These are phyloP conservation scores for Populus trichocarpa DNA, from an alignment of 441 rosid genomes.

Conservation along the genomic window DNA sequence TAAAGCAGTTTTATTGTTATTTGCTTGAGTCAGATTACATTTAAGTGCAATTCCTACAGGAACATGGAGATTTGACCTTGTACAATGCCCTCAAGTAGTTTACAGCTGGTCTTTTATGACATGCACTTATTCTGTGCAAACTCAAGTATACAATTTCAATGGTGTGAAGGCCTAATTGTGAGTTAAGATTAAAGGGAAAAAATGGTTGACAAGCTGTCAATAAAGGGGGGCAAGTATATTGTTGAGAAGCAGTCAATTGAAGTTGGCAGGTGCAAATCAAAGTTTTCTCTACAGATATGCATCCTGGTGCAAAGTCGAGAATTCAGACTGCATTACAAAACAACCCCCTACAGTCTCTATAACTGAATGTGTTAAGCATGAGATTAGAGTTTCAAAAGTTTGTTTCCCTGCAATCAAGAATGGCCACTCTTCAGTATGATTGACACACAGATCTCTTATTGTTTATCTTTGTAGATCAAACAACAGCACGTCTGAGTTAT, in stretches of 20 bases:
- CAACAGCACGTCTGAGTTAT: slow-evolving; percentile 7
- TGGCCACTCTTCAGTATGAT: slow-evolving; percentile 3
- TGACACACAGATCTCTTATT: slow-evolving; percentile 11
- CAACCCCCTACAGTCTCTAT: background rate
- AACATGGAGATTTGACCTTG: background rate
- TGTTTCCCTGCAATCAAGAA: slow-evolving; percentile 5
- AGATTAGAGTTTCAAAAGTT: slow-evolving; percentile 14
- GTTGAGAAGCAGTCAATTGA: background rate
- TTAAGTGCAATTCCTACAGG: background rate
- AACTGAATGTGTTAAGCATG: slow-evolving; percentile 13
- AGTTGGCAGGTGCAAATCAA: background rate
- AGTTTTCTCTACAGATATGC: background rate
- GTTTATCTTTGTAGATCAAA: background rate
- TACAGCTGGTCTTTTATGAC: slow-evolving; percentile 5
- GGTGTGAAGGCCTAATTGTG: background rate
- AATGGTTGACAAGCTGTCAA: background rate
- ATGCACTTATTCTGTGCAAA: background rate
- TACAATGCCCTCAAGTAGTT: background rate
- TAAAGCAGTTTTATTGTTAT: too few species aligned
- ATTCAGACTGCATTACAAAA: background rate
- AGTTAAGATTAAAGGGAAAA: background rate
- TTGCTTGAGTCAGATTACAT: background rate
- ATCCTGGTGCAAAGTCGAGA: background rate
- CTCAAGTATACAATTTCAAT: background rate
- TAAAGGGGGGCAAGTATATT: background rate